These are phyloP conservation scores for Sicyos baderoa DNA, from an alignment of 306 rosid genomes.

Conservation along the genomic window DNA sequence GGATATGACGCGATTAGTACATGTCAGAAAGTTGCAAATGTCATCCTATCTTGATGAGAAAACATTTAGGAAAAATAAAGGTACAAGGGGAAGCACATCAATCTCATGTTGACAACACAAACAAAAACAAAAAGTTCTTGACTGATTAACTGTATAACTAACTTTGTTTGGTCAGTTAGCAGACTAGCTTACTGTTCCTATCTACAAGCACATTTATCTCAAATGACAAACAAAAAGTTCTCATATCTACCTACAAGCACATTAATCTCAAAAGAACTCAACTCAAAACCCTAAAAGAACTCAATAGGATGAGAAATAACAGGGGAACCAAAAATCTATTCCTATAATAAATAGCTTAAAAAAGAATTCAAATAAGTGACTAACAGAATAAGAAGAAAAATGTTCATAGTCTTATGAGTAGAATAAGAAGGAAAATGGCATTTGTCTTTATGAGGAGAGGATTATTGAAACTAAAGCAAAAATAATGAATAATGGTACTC, in stretches of 20 bases:
- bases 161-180: neutral
- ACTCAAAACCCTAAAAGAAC: neutral
- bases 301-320: neutral
- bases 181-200: neutral
- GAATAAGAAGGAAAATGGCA: neutral
- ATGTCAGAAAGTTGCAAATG: neutral
- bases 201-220: constrained; percentile 8
- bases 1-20: constrained; percentile 26
- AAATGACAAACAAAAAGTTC: neutral
- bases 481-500: neutral
- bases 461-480: neutral
- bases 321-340: neutral
- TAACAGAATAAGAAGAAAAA: neutral
- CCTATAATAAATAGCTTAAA: neutral
- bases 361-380: neutral
- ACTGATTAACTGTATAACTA: neutral
- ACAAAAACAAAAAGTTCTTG: neutral
- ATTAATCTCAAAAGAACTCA: no score
- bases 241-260: no score
- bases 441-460: no score
- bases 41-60: neutral
- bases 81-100: neutral
- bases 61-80: neutral
- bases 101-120: neutral
- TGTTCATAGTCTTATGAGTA: neutral